Evolutionary conservation across 345 rosid genomes (phyloP).

Genomic region (Hibiscus trionum): DNA sequence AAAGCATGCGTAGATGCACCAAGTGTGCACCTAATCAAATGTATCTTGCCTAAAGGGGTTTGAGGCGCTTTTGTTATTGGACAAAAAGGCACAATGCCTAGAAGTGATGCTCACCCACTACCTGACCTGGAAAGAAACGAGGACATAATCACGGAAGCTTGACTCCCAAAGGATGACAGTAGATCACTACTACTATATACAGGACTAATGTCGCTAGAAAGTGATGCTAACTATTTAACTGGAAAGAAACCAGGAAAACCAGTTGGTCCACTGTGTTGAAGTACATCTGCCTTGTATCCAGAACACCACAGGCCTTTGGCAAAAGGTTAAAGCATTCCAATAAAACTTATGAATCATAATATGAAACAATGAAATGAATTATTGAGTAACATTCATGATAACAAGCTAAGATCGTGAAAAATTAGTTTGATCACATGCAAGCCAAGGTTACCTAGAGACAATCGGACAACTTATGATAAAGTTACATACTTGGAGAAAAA

Average conservation of each 20-base stretch:
- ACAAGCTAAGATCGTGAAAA: neutral
- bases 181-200: neutral
- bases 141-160: neutral
- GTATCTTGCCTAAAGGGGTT: neutral
- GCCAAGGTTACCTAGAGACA: no score
- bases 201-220: neutral
- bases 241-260: neutral
- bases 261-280: neutral
- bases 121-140: neutral
- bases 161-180: neutral
- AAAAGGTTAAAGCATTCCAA: neutral
- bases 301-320: neutral
- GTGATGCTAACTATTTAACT: neutral
- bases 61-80: neutral
- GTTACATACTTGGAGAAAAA: no score
- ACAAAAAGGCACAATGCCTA: neutral
- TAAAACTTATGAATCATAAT: neutral
- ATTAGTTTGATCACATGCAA: neutral
- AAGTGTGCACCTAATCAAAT: neutral
- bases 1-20: neutral
- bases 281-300: neutral
- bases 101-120: neutral
- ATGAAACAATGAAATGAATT: neutral
- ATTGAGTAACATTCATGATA: neutral
- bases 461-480: no score